Percentiles rank a stretch among this genome's conserved stretches.
phyloP scores from a whole-genome alignment of 768 basidiomycete species.

The Rhizopogon salebrosus region DNA sequence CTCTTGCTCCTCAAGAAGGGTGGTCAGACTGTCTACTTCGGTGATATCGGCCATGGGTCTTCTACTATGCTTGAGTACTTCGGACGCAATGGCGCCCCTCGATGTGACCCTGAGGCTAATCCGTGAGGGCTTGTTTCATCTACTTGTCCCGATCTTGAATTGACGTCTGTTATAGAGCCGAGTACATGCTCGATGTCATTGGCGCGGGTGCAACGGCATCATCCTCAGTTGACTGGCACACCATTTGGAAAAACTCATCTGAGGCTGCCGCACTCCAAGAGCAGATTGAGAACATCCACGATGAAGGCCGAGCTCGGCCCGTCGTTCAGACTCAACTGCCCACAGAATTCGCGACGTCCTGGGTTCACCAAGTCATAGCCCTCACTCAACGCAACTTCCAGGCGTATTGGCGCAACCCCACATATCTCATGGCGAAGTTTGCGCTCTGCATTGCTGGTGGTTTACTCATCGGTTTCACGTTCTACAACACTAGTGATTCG shows the following conservation, averaged over 20 bases:
- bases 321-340: conserved; percentile 32
- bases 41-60: conserved; percentile 78
- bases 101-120: conserved; percentile 73
- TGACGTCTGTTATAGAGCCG: conserved; percentile 24
- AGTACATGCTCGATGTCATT: conserved; percentile 83
- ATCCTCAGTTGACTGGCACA: conserved; percentile 80
- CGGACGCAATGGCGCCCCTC: conserved; percentile 57
- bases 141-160: not conserved
- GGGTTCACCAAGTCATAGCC: conserved; percentile 41
- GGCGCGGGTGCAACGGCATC: conserved; percentile 75
- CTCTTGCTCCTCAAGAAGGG: conserved; percentile 66
- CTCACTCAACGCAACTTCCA: conserved; percentile 40
- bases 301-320: conserved; percentile 39
- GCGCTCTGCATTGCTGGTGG: conserved; percentile 49
- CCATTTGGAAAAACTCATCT: conserved; percentile 74
- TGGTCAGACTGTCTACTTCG: conserved; percentile 92
- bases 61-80: conserved; percentile 70
- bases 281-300: conserved; percentile 46
- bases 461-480: conserved; percentile 58
- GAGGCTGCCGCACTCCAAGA: conserved; percentile 41
- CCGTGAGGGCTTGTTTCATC: conserved; percentile 37
- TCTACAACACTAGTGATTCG: conserved; percentile 49
- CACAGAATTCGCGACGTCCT: conserved; percentile 48
- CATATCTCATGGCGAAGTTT: conserved; percentile 57
- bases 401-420: conserved; percentile 53